Conservation (phyloP, 1,284 basidiomycete species). For the Sporisorium scitamineum region DNA sequence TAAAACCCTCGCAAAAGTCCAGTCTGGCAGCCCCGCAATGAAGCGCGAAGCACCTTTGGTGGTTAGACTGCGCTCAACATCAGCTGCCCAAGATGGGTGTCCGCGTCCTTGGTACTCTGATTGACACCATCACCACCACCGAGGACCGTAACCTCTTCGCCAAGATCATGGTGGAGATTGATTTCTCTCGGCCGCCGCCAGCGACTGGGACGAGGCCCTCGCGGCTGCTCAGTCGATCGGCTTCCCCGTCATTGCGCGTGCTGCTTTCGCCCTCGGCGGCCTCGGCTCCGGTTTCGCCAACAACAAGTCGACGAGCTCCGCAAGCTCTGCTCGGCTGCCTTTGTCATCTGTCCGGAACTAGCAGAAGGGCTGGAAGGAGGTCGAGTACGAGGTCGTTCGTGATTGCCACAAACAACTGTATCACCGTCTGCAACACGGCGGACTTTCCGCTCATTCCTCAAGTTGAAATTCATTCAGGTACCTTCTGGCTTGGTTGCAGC, state of each 20-base stretch:
- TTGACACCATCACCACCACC: conserved; percentile 95
- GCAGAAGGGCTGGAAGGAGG: conserved; percentile 97
- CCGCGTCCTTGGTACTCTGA: conserved; percentile 93
- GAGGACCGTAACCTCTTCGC: conserved; percentile 97
- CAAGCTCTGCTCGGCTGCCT: conserved; percentile 82
- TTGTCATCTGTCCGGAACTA: conserved; percentile 94
- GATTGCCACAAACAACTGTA: conserved; percentile 97
- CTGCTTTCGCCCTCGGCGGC: conserved; percentile 95
- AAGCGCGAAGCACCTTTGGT: conserved; percentile 97
- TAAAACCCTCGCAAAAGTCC: too few relatives aligned
- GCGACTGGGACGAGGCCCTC: conserved; percentile 82
- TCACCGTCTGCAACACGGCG: conserved; percentile 99
- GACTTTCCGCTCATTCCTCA: too few relatives aligned
- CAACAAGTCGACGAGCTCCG: conserved; percentile 85
- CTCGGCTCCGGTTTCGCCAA: conserved; percentile 94
- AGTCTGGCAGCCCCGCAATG: too few relatives aligned
- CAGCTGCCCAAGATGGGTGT: conserved; percentile 83
- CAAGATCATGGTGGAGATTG: conserved; percentile 93
- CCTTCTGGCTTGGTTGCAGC: too few relatives aligned
- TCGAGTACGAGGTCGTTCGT: conserved; percentile 99
- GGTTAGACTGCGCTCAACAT: conserved; percentile 98
- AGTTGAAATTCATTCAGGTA: too few relatives aligned
- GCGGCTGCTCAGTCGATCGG: conserved; percentile 87
- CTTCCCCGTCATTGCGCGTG: conserved; percentile 97
- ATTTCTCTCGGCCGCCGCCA: conserved; percentile 82